Evolutionary conservation across 176 grass and related monocot species (phyloP).

Genomic region (Eleusine indica): DNA sequence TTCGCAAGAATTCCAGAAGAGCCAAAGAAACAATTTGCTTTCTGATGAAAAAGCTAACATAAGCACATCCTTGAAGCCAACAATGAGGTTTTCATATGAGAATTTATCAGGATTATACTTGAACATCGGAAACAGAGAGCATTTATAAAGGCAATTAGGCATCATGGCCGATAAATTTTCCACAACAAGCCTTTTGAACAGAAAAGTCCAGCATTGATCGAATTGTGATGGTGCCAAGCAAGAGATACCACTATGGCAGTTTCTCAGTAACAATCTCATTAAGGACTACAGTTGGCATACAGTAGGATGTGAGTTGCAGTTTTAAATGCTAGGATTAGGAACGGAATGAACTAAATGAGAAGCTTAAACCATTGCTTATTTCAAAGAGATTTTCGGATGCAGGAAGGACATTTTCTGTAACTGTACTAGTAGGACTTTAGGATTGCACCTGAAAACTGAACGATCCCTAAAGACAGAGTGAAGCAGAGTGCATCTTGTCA

Average conservation of each 20-base stretch:
- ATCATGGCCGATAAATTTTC: not conserved
- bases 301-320: not conserved
- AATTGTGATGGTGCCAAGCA: conserved; percentile 16
- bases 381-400: not conserved
- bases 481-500: not conserved
- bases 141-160: not conserved
- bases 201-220: conserved; percentile 19
- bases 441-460: conserved; percentile 16
- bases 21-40: conserved; percentile 1
- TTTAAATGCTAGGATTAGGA: conserved; percentile 8
- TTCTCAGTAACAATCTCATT: conserved; percentile 36
- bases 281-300: not conserved
- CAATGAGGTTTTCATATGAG: not conserved
- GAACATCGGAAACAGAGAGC: not conserved
- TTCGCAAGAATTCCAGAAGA: not conserved
- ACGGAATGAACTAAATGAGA: conserved; percentile 13
- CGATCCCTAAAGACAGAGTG: not conserved
- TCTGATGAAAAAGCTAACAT: conserved; percentile 1
- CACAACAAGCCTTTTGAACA: not conserved
- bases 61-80: not conserved
- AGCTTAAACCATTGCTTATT: not conserved
- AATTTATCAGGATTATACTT: not conserved
- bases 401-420: not conserved
- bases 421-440: not conserved
- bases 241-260: conserved; percentile 3